Evolutionary conservation across 1,284 basidiomycete genomes (phyloP).

Genomic region (Pyrrhoderma lamaoense): DNA sequence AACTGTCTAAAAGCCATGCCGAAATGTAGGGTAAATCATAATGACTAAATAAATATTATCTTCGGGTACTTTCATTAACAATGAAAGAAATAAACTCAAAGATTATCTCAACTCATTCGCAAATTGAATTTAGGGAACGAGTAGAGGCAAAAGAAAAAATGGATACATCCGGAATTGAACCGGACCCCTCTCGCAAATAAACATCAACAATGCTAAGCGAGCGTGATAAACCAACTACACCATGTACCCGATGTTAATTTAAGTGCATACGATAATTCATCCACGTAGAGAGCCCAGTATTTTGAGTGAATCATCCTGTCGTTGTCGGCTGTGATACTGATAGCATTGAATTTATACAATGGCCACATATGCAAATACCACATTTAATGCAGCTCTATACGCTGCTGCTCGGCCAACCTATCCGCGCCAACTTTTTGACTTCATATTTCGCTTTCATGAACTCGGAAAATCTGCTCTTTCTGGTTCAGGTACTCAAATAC

Average conservation of each 20-base stretch:
- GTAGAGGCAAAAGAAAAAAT: neutral
- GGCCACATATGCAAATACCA: slow-evolving; percentile 60
- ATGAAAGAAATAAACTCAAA: too few relatives aligned
- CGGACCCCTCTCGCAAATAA: slow-evolving; percentile 12
- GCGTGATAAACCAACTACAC: slow-evolving; percentile 18
- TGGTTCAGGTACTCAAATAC: neutral
- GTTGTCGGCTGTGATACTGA: too few relatives aligned
- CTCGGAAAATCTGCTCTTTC: neutral
- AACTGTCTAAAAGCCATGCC: too few relatives aligned
- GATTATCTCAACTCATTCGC: too few relatives aligned
- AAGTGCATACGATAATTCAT: too few relatives aligned
- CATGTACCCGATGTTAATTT: slow-evolving; percentile 3
- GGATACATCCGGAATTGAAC: slow-evolving; percentile 17
- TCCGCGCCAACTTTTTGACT: slow-evolving; percentile 53
- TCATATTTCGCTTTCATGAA: slow-evolving; percentile 51
- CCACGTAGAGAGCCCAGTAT: too few relatives aligned
- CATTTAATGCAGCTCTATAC: slow-evolving; percentile 59
- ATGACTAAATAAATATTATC: too few relatives aligned
- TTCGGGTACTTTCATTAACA: too few relatives aligned
- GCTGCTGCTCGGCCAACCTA: slow-evolving; percentile 62
- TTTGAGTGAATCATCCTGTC: too few relatives aligned
- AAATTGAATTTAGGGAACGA: too few relatives aligned
- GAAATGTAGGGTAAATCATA: too few relatives aligned
- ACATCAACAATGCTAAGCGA: slow-evolving; percentile 8
- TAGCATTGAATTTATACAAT: slow-evolving; percentile 29